phyloP scores from a whole-genome alignment of 352 stramenopile species.

The Globisporangium splendens region DNA sequence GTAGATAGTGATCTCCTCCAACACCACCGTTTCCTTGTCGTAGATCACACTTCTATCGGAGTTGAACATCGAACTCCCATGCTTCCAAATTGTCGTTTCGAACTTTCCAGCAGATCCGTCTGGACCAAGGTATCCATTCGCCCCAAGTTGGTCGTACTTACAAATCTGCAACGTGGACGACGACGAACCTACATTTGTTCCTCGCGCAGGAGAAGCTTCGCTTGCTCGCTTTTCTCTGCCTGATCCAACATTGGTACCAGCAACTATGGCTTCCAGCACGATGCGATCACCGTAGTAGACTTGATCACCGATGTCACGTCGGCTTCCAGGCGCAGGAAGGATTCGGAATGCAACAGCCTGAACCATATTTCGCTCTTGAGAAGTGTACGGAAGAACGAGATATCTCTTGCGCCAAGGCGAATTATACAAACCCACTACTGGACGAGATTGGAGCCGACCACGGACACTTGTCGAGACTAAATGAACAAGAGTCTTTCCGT shows the following conservation, averaged over 20 bases:
- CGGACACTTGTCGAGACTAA: slow-evolving; percentile 72
- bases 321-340: slow-evolving; percentile 51
- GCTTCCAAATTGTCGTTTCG: slow-evolving; percentile 83
- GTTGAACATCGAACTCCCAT: slow-evolving; percentile 81
- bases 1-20: slow-evolving; percentile 84
- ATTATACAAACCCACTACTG: slow-evolving; percentile 73
- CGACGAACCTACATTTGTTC: slow-evolving; percentile 11
- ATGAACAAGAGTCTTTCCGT: slow-evolving; percentile 67
- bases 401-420: slow-evolving; percentile 84
- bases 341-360: slow-evolving; percentile 75
- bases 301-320: slow-evolving; percentile 50
- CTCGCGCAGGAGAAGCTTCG: slow-evolving; percentile 11
- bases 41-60: slow-evolving; percentile 74
- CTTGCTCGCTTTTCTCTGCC: background rate
- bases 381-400: slow-evolving; percentile 70
- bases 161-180: slow-evolving; percentile 28
- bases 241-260: slow-evolving; percentile 1
- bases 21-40: slow-evolving; percentile 70
- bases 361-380: slow-evolving; percentile 63
- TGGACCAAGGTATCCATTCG: slow-evolving; percentile 74
- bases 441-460: slow-evolving; percentile 66
- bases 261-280: slow-evolving; percentile 49
- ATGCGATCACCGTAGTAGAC: slow-evolving; percentile 82
- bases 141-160: slow-evolving; percentile 81
- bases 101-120: slow-evolving; percentile 70